Base-by-base conservation (phyloP, 495 filamentous ascomycete genomes). In the Trypethelium eluteriae region DNA sequence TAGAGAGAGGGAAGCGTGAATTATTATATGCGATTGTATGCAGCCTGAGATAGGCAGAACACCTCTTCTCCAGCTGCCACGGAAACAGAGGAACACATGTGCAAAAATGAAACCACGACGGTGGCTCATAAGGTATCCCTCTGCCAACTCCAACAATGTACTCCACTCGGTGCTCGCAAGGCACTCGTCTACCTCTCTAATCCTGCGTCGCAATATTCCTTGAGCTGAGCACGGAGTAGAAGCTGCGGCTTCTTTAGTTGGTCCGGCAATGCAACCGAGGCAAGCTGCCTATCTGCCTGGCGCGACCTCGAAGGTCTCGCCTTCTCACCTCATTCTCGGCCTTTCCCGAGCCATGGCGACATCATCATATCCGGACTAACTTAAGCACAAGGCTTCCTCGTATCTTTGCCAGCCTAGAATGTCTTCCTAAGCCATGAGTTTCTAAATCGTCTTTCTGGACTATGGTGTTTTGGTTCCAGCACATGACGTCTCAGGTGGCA, bases 61-160 rank as follows among this genome's bases (percentile, higher is more conserved):
- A 59, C 53, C 32, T 7, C 32, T 14, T 11, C 32, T 59, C 7
- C 49, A 53, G 18, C 9, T 16, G 16, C 16, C 16, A 16, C 41
- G 25, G 53, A 59, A 59, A 59, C 53, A 59, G 11, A 59, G 53
- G 53, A 59, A 59, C 53, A 59, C 53, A 59, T 59, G 53, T 34
- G 25, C 53, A 34, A 32, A 59, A 59, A 59, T 59, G 53, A 59
- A 59, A 59, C 53, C 7, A 10, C 3, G 25, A 18, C 10, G 53
- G 53, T 34, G 53, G 53, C 53, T 59, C 25, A 59, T 35, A 14
- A 25, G 25, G 25, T 25, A 59, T 59, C 14, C 25, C 53, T 59
- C 32, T 36, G 53, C 53, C 53, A 59, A 59, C 53, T 59, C 53
- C 53, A 59, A 59, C 53, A 59, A 59, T 59, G 53, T 32, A 35